Evolutionary conservation across 2,329 filamentous ascomycete species (phyloP).

Genomic region (Neonectria sp.): DNA sequence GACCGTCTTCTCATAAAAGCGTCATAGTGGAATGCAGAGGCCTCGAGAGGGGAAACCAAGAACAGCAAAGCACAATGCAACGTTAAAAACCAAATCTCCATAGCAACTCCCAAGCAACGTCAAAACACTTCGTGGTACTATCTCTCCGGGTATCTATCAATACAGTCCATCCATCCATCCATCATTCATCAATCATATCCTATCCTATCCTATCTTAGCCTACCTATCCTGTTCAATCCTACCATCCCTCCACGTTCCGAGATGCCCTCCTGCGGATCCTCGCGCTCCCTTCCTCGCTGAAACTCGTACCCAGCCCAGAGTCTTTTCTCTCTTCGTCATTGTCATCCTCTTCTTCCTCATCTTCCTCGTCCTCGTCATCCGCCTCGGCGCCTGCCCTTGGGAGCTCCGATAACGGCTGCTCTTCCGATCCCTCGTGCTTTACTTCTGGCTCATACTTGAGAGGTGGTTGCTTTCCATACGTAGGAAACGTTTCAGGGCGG

Average conservation of each 20-base stretch:
- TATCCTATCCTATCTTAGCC: not conserved
- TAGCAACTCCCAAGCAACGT: not conserved
- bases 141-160: conserved; percentile 28
- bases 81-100: not conserved
- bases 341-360: conserved; percentile 52
- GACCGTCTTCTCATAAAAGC: not conserved
- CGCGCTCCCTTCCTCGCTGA: conserved; percentile 56
- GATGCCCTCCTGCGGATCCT: conserved; percentile 52
- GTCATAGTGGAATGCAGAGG: not conserved
- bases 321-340: conserved; percentile 54
- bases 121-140: not conserved
- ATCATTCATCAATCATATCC: conserved; percentile 13
- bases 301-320: conserved; percentile 70
- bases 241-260: conserved; percentile 38
- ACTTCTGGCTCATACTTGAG: conserved; percentile 58
- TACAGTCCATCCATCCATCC: not conserved
- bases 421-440: conserved; percentile 54
- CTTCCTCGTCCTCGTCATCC: conserved; percentile 62
- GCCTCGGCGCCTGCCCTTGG: conserved; percentile 58
- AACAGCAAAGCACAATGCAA: not conserved
- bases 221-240: not conserved
- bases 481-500: conserved; percentile 61
- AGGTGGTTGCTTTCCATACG: conserved; percentile 57
- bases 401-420: conserved; percentile 52
- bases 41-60: not conserved